Evolutionary conservation across 768 basidiomycete genomes (phyloP), one percentile per base, ranked within the genome.

Genomic region (Suillus subluteus): DNA sequence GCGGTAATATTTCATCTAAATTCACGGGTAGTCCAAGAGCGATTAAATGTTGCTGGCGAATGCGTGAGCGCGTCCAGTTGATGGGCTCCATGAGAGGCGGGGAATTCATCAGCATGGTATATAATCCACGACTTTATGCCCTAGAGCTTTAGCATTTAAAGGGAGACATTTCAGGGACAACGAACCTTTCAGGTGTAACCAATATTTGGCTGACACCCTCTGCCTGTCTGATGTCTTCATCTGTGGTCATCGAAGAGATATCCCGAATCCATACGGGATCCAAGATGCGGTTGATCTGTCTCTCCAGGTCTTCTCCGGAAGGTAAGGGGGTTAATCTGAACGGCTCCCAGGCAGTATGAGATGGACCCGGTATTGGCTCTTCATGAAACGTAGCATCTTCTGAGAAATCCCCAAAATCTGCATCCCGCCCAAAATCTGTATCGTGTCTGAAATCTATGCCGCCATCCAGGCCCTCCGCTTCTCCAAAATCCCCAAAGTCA

Each of bases 21-120:
- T 98, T 98, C 62, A 98, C 93, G 4, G 96, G 96, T 56, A 98
- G 90, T 30, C 96, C 96, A 32, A 98, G 87, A 15, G 94, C 80
- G 67, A 97, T 97, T 58, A 98, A 83, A 73, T 98, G 94, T 73
- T 95, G 94, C 58, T 95, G 83, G 65, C 96, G 87, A 74, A 95
- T 95, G 54, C 92, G 87, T 65, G 95, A 97, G 58, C 95, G 90
- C 62, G 89, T 96, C 96, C 96, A 98, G 72, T 94, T 96, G 63
- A 95, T 89, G n/a, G 93, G 90, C 74, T 91, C 89, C 55, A 87
- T 90, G 12, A 89, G 86, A 41, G 92, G 90, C 2, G 91, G 88
- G 1, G 89, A 84, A 69, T 90, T 84, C 46, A 94, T 75, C 21
- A 96, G 83, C 66, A 84, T 81, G 65, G 88, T 87, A 78, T 95